Evolutionary conservation across 345 rosid genomes (phyloP), one percentile per base, ranked within the genome.

Genomic region (Euphorbia peplus): DNA sequence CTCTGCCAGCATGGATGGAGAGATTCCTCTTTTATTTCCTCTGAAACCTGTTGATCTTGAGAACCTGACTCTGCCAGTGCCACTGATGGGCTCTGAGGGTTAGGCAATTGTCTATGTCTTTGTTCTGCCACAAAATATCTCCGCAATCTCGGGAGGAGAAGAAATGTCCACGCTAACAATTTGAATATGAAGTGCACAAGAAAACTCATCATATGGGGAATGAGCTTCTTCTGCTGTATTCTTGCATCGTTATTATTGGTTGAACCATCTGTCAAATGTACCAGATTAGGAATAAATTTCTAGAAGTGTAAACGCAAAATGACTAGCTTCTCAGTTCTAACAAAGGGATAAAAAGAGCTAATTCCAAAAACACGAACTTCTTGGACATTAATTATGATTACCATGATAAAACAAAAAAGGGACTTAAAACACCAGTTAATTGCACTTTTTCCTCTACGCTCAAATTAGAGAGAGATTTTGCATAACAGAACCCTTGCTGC

Each of bases 1-100:
- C 97, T 89, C 71, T 85, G 78, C 89, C 89, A 91, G 79, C 93
- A 89, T 18, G 97, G 96, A 77, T 82, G 82, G 30, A 90, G 66
- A 28, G 78, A 64, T 53, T 83, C 81, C 64, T 79, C 79, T 76
- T 85, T 81, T 67, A 78, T 75, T 78, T 79, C 74, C 26, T 72
- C 78, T 57, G 78, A 72, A 70, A 47, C 67, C 7, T 63, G 53
- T 60, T 68, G 63, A 55, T 69, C 83, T 72, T 69, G 81, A 35
- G 82, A 70, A 54, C 60, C 79, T 46, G 82, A 80, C 56, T 69
- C 80, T 46, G 70, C 69, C 63, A 79, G 48, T 69, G 70, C 69
- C 63, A 79, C 42, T 69, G 57, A 76, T 15, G 68, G 69, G 74
- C 81, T 73, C 4, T n/a, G 8, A 60, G 78, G 86, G 74, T 78